phyloP scores from a whole-genome alignment of 2,329 filamentous ascomycete genomes.

The Colletotrichum ledebouriae region DNA sequence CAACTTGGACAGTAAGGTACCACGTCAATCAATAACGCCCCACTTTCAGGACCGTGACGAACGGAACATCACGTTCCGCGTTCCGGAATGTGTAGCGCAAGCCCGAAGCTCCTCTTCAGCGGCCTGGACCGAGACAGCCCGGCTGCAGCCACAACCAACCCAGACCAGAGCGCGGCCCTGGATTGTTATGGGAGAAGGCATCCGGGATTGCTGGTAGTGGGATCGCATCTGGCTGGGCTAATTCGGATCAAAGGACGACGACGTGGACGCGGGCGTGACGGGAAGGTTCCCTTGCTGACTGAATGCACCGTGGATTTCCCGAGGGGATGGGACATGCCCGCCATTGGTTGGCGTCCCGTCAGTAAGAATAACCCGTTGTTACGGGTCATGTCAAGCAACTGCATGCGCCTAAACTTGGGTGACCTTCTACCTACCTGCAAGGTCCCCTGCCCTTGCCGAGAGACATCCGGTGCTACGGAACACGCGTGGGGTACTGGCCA shows the following conservation, averaged over 20 bases:
- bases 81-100: no score
- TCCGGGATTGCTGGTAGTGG: not conserved
- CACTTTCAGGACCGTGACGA: no score
- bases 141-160: constrained; percentile 12
- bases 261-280: not conserved
- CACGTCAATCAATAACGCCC: no score
- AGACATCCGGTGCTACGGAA: constrained; percentile 30
- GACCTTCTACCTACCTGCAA: no score
- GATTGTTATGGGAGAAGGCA: not conserved
- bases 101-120: not conserved
- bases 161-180: not conserved
- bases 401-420: no score
- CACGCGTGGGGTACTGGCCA: constrained; percentile 16
- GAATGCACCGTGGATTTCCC: not conserved
- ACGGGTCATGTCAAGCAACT: no score
- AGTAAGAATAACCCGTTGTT: no score
- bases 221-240: not conserved
- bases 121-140: constrained; percentile 20
- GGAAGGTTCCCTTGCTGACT: not conserved
- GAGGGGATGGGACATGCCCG: no score
- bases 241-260: constrained; percentile 34
- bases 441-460: not conserved
- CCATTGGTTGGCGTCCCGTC: no score
- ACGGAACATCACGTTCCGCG: no score
- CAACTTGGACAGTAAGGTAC: no score